Base-by-base conservation (phyloP, 768 basidiomycete genomes). In the Erythrobasidium yunnanense region DNA sequence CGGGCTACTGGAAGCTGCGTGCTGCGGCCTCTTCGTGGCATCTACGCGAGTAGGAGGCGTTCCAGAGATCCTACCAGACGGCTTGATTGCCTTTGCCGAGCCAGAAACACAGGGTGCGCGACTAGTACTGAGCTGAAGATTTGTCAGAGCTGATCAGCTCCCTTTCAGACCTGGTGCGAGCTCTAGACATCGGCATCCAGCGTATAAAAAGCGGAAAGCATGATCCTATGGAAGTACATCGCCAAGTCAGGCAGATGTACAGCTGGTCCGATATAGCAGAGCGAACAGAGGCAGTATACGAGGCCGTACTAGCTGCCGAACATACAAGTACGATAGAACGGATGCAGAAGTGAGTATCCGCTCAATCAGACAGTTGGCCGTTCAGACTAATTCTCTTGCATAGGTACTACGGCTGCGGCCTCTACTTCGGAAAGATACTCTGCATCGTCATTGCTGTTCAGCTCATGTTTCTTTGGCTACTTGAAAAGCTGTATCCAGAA, bases 1-100 rank as follows among this genome's bases (percentile, higher is more conserved):
- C 70, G 88, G 87, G n/a, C 91, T 93, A 69, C 81, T 99, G 46
- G 95, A 99, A 78, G 95, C 93, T 0, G 95, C 95, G 0, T 92
- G 88, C 69, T 84, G 90, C 0, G 93, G 95, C 0, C 80, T 96
- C 17, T 93, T 93, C 73, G 87, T 96, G 54, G 93, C 97, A 53
- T 86, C 86, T 45, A 97, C 95, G 0, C 83, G 85, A 47, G 93
- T 96, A 0, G 95, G 95, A 0, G 95, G 95, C 0, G 88, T 96
- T 0, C 90, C 93, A 0, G 95, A 97, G 75, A 87, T 97, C 60
- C 78, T 99, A 15, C 95, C 95, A 0, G 79, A 84, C 66, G 89
- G 93, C 70, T 88, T 96, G 87, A 90, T 97, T 66, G 89, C 88
- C 54, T 95, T 97, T 73, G 90, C 92, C 0, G 83, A 85, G 62